Evolutionary conservation across 176 grass and related monocot genomes (phyloP), one percentile per base, ranked within the genome.

Genomic region (Elaeis guineensis): DNA sequence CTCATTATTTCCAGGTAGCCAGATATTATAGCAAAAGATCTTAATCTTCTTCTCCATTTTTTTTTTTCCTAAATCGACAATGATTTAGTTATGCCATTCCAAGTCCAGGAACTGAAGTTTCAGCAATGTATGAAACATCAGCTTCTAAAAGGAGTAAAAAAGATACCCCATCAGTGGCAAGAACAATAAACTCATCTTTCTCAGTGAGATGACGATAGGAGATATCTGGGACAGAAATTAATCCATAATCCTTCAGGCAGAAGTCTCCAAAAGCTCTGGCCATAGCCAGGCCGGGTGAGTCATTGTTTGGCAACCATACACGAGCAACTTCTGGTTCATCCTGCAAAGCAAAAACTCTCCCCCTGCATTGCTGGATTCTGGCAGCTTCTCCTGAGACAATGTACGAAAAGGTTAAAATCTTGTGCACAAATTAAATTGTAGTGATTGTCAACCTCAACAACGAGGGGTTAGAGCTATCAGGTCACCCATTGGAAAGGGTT

Each of bases 181-280:
- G 75, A 89, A 98, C 78, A 53, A 98, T 70, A 66, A 98, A 98
- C 58, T 98, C 87, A 16, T 98, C 94, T 54, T 89, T 86, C 63
- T 80, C 78, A 35, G 94, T 83, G 53, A 98, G 78, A 26, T 57
- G 84, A 3, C 57, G 88, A 80, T 98, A 98, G 5, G 84, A 83
- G 72, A 98, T 88, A 59, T 92, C 71, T 54, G 94, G 94, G 81
- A 93, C 88, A 69, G 94, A 98, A 83, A 98, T 98, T 76, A 98
- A 75, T 73, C 94, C 94, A 78, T 98, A 98, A 77, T 92, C 85
- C 80, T 98, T 98, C 65, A 98, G 94, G 71, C 94, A 98, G 50
- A 98, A 98, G 50, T 98, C 94, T 51, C 94, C 94, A 44, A 98
- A 98, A 69, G 94, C 94, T 81, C 94, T 98, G 70, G 94, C 88